Percentiles rank a stretch among this genome's conserved stretches.
phyloP scores from a whole-genome alignment of 1,284 basidiomycete species.

The Vanrija pseudolonga region DNA sequence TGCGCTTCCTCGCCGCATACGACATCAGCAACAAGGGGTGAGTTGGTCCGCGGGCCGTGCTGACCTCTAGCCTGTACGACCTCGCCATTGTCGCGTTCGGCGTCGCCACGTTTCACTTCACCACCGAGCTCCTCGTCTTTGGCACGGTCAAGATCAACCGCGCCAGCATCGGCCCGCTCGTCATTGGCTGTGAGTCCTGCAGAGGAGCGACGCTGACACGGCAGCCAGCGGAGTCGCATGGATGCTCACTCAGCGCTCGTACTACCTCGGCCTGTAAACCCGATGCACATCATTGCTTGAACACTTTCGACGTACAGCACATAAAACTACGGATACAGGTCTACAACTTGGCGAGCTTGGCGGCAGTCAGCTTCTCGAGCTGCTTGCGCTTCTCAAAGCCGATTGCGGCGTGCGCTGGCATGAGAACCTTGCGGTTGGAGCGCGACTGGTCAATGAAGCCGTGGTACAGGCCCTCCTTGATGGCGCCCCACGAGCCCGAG shows the following conservation, averaged over 20 bases:
- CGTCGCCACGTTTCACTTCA: constrained; percentile 85
- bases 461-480: constrained; percentile 55
- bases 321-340: not conserved
- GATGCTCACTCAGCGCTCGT: constrained; percentile 30
- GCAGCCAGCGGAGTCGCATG: constrained; percentile 29
- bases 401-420: constrained; percentile 16
- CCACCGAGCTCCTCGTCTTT: constrained; percentile 78
- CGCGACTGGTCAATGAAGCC: constrained; percentile 44
- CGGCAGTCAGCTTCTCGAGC: constrained; percentile 4
- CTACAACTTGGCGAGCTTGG: constrained; percentile 27
- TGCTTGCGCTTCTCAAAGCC: constrained; percentile 31
- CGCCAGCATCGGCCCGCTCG: constrained; percentile 69
- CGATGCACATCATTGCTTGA: not conserved
- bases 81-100: constrained; percentile 82
- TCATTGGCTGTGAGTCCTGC: constrained; percentile 76
- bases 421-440: constrained; percentile 29
- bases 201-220: not conserved
- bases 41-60: constrained; percentile 34
- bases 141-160: constrained; percentile 65
- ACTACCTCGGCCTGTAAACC: constrained; percentile 25
- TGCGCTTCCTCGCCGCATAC: constrained; percentile 81
- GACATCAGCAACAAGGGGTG: constrained; percentile 75
- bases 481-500: constrained; percentile 53
- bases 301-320: too few species aligned
- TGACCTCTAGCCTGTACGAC: constrained; percentile 72